Evolutionary conservation across 768 basidiomycete species (phyloP).

Genomic region (Macrolepiota fuliginosa): DNA sequence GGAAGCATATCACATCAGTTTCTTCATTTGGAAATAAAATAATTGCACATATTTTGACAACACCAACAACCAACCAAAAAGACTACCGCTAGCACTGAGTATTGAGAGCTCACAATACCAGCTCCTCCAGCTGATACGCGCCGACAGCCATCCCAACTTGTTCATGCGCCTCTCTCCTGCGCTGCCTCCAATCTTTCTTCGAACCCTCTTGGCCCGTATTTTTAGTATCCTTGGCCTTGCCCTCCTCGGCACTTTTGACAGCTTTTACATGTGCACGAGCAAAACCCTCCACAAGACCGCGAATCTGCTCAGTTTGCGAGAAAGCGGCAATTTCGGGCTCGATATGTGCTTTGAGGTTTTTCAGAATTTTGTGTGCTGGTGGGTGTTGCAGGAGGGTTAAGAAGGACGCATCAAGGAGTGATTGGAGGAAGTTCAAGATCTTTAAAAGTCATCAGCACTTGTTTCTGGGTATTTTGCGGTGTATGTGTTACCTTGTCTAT

Average conservation of each 20-base stretch:
- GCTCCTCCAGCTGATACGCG: constrained; percentile 70
- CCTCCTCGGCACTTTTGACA: constrained; percentile 35
- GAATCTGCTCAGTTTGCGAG: constrained; percentile 51
- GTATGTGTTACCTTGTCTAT: constrained; percentile 35
- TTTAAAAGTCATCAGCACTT: constrained; percentile 22
- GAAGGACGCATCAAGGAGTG: constrained; percentile 70
- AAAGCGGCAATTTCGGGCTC: constrained; percentile 52
- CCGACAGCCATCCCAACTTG: constrained; percentile 54
- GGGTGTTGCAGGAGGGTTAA: constrained; percentile 63
- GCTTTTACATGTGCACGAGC: constrained; percentile 49
- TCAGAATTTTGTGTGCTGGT: constrained; percentile 55
- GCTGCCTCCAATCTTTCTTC: constrained; percentile 48
- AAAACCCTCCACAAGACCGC: constrained; percentile 65
- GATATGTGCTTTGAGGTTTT: constrained; percentile 45
- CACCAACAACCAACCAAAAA: no score
- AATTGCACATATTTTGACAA: not conserved
- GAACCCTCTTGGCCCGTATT: constrained; percentile 28
- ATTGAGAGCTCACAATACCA: constrained; percentile 42
- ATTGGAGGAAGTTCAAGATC: constrained; percentile 61
- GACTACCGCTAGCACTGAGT: not conserved
- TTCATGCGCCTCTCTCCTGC: constrained; percentile 52
- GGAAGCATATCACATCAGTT: not conserved
- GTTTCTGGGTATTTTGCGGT: not conserved
- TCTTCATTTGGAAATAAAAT: not conserved
- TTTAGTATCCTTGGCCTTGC: constrained; percentile 29